Evolutionary conservation across 1,284 basidiomycete genomes (phyloP).

Genomic region (Violaceomyces palustris): DNA sequence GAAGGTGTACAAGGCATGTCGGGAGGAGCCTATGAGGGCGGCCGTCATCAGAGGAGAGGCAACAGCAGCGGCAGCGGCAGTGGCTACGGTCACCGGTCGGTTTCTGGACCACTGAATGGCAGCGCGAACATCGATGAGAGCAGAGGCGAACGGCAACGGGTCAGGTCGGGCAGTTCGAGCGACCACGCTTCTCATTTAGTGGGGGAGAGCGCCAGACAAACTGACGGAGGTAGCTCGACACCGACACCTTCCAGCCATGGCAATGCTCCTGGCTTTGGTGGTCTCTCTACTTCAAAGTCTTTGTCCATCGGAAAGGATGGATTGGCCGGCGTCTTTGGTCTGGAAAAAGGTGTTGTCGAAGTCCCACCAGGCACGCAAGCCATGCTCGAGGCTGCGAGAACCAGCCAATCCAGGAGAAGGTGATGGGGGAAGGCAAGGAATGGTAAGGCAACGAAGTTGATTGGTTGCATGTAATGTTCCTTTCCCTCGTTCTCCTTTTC

Average conservation of each 20-base stretch:
- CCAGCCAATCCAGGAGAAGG: constrained; percentile 33
- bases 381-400: constrained; percentile 34
- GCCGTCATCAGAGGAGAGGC: too few relatives aligned
- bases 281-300: not conserved
- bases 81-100: too few relatives aligned
- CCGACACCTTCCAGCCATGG: not conserved
- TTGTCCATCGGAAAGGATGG: not conserved
- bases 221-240: constrained; percentile 5
- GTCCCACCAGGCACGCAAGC: constrained; percentile 20
- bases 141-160: too few relatives aligned
- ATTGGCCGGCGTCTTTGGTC: not conserved
- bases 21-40: too few relatives aligned
- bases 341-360: not conserved
- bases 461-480: too few relatives aligned
- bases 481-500: too few relatives aligned
- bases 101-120: too few relatives aligned
- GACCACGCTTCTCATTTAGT: not conserved
- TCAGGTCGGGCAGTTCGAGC: too few relatives aligned
- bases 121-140: too few relatives aligned
- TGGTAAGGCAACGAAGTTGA: not conserved
- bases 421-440: constrained; percentile 5
- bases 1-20: too few relatives aligned
- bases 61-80: too few relatives aligned
- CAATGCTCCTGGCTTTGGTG: not conserved
- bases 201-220: not conserved